Percentiles rank a stretch among this genome's conserved stretches.
Conservation (phyloP, 2,329 filamentous ascomycete species). For the Aspergillus sp. region DNA sequence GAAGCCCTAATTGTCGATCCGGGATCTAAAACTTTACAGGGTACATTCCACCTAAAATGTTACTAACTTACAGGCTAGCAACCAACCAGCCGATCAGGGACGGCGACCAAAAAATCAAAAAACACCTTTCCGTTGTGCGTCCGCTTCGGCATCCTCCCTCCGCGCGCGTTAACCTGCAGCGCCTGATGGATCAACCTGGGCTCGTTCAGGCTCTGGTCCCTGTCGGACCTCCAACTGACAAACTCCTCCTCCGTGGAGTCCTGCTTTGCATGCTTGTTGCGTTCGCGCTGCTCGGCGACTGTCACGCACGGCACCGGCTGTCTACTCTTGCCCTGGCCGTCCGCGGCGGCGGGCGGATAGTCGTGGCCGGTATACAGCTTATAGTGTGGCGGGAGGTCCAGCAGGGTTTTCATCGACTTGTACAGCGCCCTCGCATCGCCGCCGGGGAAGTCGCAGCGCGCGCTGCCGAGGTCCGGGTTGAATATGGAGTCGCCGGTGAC, state of each 20-base stretch:
- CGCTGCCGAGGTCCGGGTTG: slow-evolving; percentile 42
- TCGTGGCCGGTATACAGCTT: slow-evolving; percentile 48
- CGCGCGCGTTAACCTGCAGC: slow-evolving; percentile 34
- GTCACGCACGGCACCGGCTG: slow-evolving; percentile 23
- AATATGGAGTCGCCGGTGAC: slow-evolving; percentile 47
- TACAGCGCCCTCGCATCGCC: slow-evolving; percentile 38
- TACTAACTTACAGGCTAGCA: not conserved
- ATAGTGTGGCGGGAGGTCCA: slow-evolving; percentile 33
- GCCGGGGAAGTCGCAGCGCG: slow-evolving; percentile 46
- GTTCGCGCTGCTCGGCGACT: slow-evolving; percentile 23
- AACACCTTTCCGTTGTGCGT: slow-evolving; percentile 8
- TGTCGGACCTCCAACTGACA: slow-evolving; percentile 19
- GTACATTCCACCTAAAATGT: not conserved
- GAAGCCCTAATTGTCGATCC: not conserved
- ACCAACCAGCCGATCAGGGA: slow-evolving; percentile 6
- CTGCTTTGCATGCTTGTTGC: slow-evolving; percentile 26
- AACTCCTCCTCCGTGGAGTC: slow-evolving; percentile 23
- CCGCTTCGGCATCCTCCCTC: slow-evolving; percentile 22
- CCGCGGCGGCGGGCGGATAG: slow-evolving; percentile 27
- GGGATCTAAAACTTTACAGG: not conserved
- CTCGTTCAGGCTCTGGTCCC: slow-evolving; percentile 21
- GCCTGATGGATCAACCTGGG: slow-evolving; percentile 29
- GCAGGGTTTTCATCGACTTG: slow-evolving; percentile 34
- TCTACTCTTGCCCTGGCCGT: slow-evolving; percentile 1
- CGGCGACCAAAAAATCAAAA: slow-evolving; percentile 7